phyloP scores from a whole-genome alignment of 768 basidiomycete species.

The Phaeolepiota aurea region DNA sequence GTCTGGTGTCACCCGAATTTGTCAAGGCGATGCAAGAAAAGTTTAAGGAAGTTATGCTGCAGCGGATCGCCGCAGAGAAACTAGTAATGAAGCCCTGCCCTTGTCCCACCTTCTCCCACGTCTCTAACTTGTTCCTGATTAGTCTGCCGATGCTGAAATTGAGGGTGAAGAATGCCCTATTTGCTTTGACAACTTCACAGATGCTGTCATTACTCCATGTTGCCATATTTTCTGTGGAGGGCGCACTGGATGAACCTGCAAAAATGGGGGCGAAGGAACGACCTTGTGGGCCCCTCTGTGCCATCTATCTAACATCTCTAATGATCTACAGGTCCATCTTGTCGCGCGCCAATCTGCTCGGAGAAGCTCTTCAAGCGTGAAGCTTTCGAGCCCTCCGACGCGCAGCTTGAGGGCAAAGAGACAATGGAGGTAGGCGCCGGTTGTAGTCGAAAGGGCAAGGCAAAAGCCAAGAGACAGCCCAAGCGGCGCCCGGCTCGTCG shows the following conservation, averaged over 20 bases:
- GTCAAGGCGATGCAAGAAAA: constrained; percentile 40
- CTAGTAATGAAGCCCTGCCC: constrained; percentile 22
- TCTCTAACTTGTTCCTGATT: constrained; percentile 1
- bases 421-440: constrained; percentile 6
- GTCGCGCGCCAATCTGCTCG: constrained; percentile 40
- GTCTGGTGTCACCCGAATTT: constrained; percentile 36
- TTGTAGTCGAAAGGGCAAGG: constrained; percentile 18
- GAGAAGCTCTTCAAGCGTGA: constrained; percentile 42
- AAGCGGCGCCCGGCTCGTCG: constrained; percentile 10
- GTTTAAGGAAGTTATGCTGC: constrained; percentile 30
- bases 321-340: constrained; percentile 58
- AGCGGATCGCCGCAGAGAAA: constrained; percentile 45
- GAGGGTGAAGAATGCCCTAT: constrained; percentile 60
- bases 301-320: neutral
- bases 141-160: constrained; percentile 39
- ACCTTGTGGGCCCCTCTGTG: constrained; percentile 31
- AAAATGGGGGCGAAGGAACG: constrained; percentile 35
- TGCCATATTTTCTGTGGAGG: constrained; percentile 51
- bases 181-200: constrained; percentile 50
- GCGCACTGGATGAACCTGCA: constrained; percentile 20
- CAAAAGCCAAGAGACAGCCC: constrained; percentile 16
- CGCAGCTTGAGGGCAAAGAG: constrained; percentile 21
- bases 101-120: neutral
- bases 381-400: constrained; percentile 55
- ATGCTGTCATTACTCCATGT: constrained; percentile 52